Percentiles rank a stretch among this genome's conserved stretches.
These are phyloP conservation scores for Aquilaria yunnanensis DNA, from an alignment of 345 rosid species.

Conservation along the genomic window DNA sequence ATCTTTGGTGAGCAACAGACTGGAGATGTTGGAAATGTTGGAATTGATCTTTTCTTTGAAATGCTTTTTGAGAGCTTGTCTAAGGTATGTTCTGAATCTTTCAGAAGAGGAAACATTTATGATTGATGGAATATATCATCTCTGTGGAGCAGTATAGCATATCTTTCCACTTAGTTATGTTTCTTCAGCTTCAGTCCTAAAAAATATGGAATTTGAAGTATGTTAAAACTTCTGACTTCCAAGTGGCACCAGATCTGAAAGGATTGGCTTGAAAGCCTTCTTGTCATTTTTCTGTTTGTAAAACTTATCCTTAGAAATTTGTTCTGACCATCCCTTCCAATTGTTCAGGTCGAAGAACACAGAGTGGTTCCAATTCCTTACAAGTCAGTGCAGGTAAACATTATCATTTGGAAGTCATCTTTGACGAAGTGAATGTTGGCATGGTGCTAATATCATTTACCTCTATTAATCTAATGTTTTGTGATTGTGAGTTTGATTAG, in stretches of 20 bases:
- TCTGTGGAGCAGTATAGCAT: not conserved
- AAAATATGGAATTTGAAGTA: not conserved
- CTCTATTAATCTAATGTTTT: not conserved
- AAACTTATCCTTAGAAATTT: too few species aligned
- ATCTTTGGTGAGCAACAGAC: slow-evolving; percentile 99
- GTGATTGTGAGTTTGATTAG: not conserved
- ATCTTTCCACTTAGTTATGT: not conserved
- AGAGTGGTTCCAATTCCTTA: slow-evolving; percentile 64
- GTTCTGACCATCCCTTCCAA: too few species aligned
- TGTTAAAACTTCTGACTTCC: slow-evolving; percentile 16
- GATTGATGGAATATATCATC: not conserved
- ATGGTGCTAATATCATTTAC: slow-evolving; percentile 2
- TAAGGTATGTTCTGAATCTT: slow-evolving; percentile 43
- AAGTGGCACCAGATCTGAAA: too few species aligned
- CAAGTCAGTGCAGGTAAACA: slow-evolving; percentile 67
- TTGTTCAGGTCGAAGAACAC: slow-evolving; percentile 79
- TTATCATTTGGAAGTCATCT: slow-evolving; percentile 1
- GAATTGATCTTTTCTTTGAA: slow-evolving; percentile 93
- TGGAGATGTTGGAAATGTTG: slow-evolving; percentile 95
- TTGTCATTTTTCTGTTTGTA: too few species aligned
- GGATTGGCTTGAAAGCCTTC: too few species aligned
- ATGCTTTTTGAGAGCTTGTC: slow-evolving; percentile 97
- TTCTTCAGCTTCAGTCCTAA: not conserved
- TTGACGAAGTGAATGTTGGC: not conserved
- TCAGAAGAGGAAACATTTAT: not conserved